Conservation (phyloP, 805 yeast species). For the Spathaspora passalidarum region DNA sequence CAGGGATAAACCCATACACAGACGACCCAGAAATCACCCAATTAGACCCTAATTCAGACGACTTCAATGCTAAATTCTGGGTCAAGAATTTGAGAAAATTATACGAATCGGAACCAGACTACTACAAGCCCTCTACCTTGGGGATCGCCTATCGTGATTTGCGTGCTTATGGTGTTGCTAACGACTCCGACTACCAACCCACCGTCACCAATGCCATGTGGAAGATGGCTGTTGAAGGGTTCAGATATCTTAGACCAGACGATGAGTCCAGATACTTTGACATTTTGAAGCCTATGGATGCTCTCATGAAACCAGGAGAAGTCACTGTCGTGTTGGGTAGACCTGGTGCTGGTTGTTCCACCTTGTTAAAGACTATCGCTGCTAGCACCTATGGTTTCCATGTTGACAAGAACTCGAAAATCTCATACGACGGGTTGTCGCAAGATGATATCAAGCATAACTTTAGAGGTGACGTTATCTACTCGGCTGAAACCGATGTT, state of each 20-base stretch:
- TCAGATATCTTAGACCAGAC: slow-evolving; percentile 15
- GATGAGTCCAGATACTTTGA: slow-evolving; percentile 27
- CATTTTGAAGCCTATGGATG: slow-evolving; percentile 35
- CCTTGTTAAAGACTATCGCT: slow-evolving; percentile 38
- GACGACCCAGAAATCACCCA: slow-evolving; percentile 27
- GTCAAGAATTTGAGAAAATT: slow-evolving; percentile 60
- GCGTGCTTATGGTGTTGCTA: slow-evolving; percentile 62
- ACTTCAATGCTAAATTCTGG: slow-evolving; percentile 63
- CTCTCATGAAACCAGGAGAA: slow-evolving; percentile 36
- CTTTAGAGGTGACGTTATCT: slow-evolving; percentile 32
- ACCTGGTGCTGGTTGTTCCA: slow-evolving; percentile 43
- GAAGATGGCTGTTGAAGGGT: slow-evolving; percentile 19
- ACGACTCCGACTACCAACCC: slow-evolving; percentile 66
- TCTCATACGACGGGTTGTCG: slow-evolving; percentile 33
- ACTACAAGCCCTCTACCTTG: slow-evolving; percentile 59
- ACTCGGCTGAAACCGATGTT: slow-evolving; percentile 52
- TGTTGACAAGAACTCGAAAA: slow-evolving; percentile 27
- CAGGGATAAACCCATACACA: slow-evolving; percentile 42
- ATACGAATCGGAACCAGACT: slow-evolving; percentile 53
- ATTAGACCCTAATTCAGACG: slow-evolving; percentile 58
- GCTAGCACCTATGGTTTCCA: slow-evolving; percentile 37
- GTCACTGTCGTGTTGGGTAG: slow-evolving; percentile 40
- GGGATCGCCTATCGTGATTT: slow-evolving; percentile 59
- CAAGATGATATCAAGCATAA: slow-evolving; percentile 20
- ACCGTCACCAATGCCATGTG: slow-evolving; percentile 47